Percentiles rank a stretch among this genome's conserved stretches.
phyloP scores from a whole-genome alignment of 768 basidiomycete species.

The Leccinum aurantiacum region DNA sequence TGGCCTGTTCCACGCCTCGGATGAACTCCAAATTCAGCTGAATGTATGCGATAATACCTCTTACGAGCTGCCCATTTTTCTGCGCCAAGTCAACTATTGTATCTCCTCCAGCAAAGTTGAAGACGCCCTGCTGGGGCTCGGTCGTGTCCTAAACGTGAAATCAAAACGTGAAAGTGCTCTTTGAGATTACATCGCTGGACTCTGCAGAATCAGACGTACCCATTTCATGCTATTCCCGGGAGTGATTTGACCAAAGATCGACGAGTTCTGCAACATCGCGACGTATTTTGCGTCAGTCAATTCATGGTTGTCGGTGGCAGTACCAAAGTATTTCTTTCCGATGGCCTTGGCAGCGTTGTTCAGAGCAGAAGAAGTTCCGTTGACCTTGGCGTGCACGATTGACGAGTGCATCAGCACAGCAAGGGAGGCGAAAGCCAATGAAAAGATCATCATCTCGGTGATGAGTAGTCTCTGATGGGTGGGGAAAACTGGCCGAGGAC shows the following conservation, averaged over 20 bases:
- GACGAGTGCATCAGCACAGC: constrained; percentile 1
- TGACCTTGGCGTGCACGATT: neutral
- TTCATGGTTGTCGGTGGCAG: constrained; percentile 49
- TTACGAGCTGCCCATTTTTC: constrained; percentile 19
- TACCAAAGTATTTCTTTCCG: constrained; percentile 45
- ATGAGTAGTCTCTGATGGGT: neutral
- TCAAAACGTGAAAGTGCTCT: neutral
- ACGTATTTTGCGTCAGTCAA: constrained; percentile 33
- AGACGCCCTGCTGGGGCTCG: constrained; percentile 26
- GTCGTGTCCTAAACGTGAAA: constrained; percentile 11
- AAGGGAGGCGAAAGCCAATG: constrained; percentile 6
- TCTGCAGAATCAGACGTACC: constrained; percentile 11
- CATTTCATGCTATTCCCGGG: constrained; percentile 21
- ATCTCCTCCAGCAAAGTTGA: constrained; percentile 24
- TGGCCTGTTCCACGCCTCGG: constrained; percentile 10
- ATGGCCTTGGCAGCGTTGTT: constrained; percentile 39
- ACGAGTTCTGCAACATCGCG: constrained; percentile 1
- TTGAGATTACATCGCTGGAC: neutral
- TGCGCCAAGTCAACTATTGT: constrained; percentile 18
- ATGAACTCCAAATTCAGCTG: neutral
- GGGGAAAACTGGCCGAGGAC: neutral
- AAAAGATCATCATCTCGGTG: constrained; percentile 1
- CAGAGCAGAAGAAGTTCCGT: constrained; percentile 17
- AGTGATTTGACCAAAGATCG: constrained; percentile 21
- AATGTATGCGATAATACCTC: constrained; percentile 9